A percentile compares a stretch with the other conserved stretches of the same genome.
phyloP scores from a whole-genome alignment of 2,329 filamentous ascomycete genomes.

The Ophiosphaerella narmari region DNA sequence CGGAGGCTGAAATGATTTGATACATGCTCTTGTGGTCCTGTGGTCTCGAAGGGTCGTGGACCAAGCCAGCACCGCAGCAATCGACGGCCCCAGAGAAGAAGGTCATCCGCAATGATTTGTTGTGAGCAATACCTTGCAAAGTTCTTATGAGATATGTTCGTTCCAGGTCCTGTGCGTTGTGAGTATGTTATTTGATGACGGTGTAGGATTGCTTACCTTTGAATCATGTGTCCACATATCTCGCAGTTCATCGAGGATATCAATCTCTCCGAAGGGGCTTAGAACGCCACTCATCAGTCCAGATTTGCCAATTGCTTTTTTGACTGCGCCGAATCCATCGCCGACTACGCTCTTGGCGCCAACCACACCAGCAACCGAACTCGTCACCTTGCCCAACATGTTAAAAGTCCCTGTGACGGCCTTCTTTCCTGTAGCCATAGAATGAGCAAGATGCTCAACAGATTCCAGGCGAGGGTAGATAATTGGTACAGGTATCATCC shows the following conservation, averaged over 20 bases:
- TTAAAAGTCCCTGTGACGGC: constrained; percentile 97
- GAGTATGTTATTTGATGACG: constrained; percentile 9
- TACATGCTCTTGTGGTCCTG: constrained; percentile 99
- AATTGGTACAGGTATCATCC: constrained; percentile 91
- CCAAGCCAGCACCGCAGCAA: constrained; percentile 85
- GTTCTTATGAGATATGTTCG: constrained; percentile 95
- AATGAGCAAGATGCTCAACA: constrained; percentile 88
- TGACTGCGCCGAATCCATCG: constrained; percentile 90
- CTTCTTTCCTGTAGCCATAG: constrained; percentile 93
- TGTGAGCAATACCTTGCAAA: constrained; percentile 90
- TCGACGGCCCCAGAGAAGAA: constrained; percentile 94
- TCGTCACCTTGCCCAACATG: constrained; percentile 90
- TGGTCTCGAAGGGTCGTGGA: constrained; percentile 91
- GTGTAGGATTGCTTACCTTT: constrained; percentile 62
- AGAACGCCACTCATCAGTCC: constrained; percentile 95
- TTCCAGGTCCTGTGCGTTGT: constrained; percentile 72
- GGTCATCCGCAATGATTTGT: constrained; percentile 95
- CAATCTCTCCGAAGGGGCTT: constrained; percentile 95
- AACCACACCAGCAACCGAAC: constrained; percentile 91
- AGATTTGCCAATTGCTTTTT: constrained; percentile 93
- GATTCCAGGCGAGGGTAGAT: constrained; percentile 90
- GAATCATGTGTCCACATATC: constrained; percentile 99
- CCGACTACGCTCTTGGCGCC: constrained; percentile 92
- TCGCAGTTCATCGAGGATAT: constrained; percentile 89
- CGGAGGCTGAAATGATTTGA: constrained; percentile 89